Evolutionary conservation across 2,329 filamentous ascomycete genomes (phyloP).

Genomic region (Sporothrix euskadiensis): DNA sequence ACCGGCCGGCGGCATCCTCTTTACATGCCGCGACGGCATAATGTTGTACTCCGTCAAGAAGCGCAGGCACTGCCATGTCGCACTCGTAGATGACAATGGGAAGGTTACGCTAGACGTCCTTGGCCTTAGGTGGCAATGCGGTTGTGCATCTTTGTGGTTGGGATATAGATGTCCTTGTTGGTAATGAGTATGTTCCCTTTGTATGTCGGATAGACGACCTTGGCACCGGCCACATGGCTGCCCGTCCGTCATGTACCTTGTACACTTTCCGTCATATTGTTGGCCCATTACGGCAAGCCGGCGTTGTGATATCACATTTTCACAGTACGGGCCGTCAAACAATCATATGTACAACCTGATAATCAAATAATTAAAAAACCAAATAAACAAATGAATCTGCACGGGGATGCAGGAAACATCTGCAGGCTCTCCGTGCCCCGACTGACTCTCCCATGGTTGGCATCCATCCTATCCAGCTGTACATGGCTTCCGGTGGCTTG

Average conservation of each 20-base stretch:
- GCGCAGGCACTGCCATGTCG: background rate
- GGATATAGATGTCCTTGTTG: background rate
- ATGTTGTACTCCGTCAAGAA: background rate
- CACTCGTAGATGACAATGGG: background rate
- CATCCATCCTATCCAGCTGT: background rate
- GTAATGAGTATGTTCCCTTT: conserved; percentile 5
- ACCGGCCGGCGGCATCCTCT: background rate
- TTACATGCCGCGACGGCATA: background rate
- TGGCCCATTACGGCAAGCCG: background rate
- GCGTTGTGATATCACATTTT: background rate
- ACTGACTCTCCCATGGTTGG: background rate
- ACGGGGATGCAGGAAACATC: background rate
- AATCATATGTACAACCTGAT: background rate
- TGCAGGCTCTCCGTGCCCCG: background rate
- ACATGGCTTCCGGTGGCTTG: background rate
- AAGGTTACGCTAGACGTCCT: background rate
- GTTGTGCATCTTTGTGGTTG: background rate
- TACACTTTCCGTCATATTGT: background rate
- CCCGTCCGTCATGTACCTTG: background rate
- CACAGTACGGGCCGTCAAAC: no score
- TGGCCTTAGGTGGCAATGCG: background rate
- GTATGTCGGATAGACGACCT: conserved; percentile 12
- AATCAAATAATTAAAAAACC: background rate
- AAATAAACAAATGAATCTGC: background rate
- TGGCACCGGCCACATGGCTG: conserved; percentile 18